phyloP scores from a whole-genome alignment of 2,329 filamentous ascomycete genomes.

The Raffaelea ambrosiae region DNA sequence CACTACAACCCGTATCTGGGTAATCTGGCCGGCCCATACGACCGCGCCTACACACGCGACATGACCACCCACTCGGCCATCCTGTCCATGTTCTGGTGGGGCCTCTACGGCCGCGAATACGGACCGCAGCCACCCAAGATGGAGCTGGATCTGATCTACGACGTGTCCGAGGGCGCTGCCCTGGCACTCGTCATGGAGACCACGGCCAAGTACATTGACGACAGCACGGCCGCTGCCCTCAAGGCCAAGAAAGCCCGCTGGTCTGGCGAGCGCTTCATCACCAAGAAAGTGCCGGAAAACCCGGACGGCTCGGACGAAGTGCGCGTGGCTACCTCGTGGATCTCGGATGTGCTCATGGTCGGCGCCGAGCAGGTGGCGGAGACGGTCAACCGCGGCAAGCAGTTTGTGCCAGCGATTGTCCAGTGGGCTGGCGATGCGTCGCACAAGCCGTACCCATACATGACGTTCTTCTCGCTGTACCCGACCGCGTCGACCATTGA shows the following conservation, averaged over 20 bases:
- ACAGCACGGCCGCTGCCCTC: slow-evolving; percentile 17
- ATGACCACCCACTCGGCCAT: slow-evolving; percentile 30
- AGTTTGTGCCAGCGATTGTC: slow-evolving; percentile 35
- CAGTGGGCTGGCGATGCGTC: slow-evolving; percentile 33
- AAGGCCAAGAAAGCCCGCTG: slow-evolving; percentile 23
- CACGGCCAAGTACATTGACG: slow-evolving; percentile 10
- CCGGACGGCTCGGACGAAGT: slow-evolving; percentile 19
- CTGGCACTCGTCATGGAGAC: slow-evolving; percentile 28
- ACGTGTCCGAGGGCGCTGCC: slow-evolving; percentile 29
- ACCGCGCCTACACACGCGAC: slow-evolving; percentile 29
- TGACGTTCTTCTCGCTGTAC: slow-evolving; percentile 30
- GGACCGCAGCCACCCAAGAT: slow-evolving; percentile 27
- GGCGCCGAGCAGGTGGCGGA: slow-evolving; percentile 29
- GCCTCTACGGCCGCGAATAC: slow-evolving; percentile 29
- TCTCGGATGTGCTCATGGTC: slow-evolving; percentile 33
- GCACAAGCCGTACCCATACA: slow-evolving; percentile 29
- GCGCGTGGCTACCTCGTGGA: slow-evolving; percentile 29
- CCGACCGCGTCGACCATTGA: slow-evolving; percentile 32
- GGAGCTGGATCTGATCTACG: slow-evolving; percentile 31
- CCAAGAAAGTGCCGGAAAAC: slow-evolving; percentile 25
- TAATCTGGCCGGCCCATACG: background rate
- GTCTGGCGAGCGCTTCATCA: slow-evolving; percentile 25
- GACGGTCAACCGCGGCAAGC: slow-evolving; percentile 25
- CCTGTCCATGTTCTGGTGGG: slow-evolving; percentile 33
- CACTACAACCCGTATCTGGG: background rate